A percentile compares a stretch with the other conserved stretches of the same genome.
Evolutionary conservation across 371 early-diverging fungal genomes (phyloP).

Genomic region (Mortierella sp.): DNA sequence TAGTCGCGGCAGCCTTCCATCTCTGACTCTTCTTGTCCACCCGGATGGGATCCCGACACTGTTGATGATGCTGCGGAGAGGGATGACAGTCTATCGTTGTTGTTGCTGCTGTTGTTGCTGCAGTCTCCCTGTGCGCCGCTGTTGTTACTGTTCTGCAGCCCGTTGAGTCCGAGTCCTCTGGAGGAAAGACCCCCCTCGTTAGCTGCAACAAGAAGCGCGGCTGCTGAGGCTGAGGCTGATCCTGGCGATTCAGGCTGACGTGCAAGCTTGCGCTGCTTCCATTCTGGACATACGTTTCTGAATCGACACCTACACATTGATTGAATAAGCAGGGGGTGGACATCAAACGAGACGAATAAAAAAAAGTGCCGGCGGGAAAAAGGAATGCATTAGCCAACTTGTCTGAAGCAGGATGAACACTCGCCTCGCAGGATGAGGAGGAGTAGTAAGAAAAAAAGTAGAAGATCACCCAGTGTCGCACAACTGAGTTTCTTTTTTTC

Average conservation of each 20-base stretch:
- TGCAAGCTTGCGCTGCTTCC: conserved; percentile 39
- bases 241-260: conserved; percentile 21
- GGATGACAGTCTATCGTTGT: conserved; percentile 14
- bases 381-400: background rate
- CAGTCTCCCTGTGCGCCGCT: background rate
- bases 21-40: background rate
- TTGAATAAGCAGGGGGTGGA: conserved; percentile 12
- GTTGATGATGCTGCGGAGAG: conserved; percentile 15
- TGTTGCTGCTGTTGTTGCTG: background rate
- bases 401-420: background rate
- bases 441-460: conserved; percentile 6
- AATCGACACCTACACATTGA: conserved; percentile 42
- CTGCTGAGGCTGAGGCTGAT: conserved; percentile 20
- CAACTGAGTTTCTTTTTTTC: background rate
- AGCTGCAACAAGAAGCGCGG: conserved; percentile 33
- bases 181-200: conserved; percentile 40
- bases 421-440: background rate
- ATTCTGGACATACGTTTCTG: conserved; percentile 56
- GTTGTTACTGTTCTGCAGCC: conserved; percentile 2
- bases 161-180: conserved; percentile 37
- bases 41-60: background rate
- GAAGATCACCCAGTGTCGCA: conserved; percentile 21
- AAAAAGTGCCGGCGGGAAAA: background rate
- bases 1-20: conserved; percentile 31
- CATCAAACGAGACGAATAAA: conserved; percentile 1